These are phyloP conservation scores for Leishmania lainsoni DNA, from an alignment of 208 protist species.

Conservation along the genomic window DNA sequence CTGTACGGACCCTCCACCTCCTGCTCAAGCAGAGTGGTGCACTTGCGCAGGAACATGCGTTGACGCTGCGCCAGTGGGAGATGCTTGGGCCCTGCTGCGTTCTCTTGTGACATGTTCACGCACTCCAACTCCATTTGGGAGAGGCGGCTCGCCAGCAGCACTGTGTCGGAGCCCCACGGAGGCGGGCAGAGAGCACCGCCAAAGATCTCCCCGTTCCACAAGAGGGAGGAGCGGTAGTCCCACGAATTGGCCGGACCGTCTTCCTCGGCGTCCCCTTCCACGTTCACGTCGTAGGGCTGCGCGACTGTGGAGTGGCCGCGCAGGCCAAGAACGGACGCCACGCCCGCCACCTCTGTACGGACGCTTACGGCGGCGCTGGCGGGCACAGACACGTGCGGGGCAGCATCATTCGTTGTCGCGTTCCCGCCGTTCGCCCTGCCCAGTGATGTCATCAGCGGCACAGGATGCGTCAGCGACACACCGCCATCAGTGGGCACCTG, in stretches of 20 bases:
- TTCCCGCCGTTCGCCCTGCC: not conserved
- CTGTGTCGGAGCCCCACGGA: slow-evolving; percentile 75
- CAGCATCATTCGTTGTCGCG: not conserved
- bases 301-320: slow-evolving; percentile 50
- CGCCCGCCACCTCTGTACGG: slow-evolving; percentile 47
- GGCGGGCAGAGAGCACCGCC: slow-evolving; percentile 65
- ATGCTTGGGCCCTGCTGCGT: not conserved
- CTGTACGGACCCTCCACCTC: slow-evolving; percentile 84
- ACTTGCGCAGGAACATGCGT: slow-evolving; percentile 52
- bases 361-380: slow-evolving; percentile 6
- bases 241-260: slow-evolving; percentile 21
- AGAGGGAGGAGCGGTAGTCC: slow-evolving; percentile 53
- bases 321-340: slow-evolving; percentile 67
- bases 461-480: slow-evolving; percentile 4
- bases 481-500: not conserved
- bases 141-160: slow-evolving; percentile 58
- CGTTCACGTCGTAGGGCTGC: slow-evolving; percentile 77
- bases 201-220: slow-evolving; percentile 92
- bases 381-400: not conserved
- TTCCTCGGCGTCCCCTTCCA: slow-evolving; percentile 43
- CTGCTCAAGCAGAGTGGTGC: slow-evolving; percentile 69
- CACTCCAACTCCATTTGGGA: slow-evolving; percentile 58
- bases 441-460: not conserved
- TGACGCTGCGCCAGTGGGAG: slow-evolving; percentile 43
- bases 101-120: slow-evolving; percentile 12